Base-by-base conservation (phyloP, 805 yeast genomes). In the Suhomyces sp. region DNA sequence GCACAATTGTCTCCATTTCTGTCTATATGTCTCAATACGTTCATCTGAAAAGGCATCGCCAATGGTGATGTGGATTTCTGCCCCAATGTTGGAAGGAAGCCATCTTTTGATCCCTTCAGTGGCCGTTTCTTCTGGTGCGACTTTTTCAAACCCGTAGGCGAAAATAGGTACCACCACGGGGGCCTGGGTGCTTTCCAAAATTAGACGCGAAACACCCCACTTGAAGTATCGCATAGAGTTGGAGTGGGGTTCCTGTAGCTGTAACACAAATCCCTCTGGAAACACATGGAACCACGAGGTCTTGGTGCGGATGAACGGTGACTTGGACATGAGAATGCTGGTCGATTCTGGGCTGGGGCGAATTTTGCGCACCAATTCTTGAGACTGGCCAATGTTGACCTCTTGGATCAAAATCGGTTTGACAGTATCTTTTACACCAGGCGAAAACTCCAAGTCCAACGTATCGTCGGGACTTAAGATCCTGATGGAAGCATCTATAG, bases 231-330 rank as follows among this genome's bases (percentile, higher is more conserved):
- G 76, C 94, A 94, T 89, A 3, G 97, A 90, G 58, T 89, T 87
- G 47, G 80, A 76, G 64, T 82, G 84, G 0, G 97, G 97, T 33
- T 86, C 84, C 54, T 84, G 79, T 46, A 89, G 66, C 66, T 94
- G 99, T 49, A 93, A 80, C 4, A 93, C 98, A 65, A 86, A 89
- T 0, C 96, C 97, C 67, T 93, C 99, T 0, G 99, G 99, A 68
- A 89, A 93, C 3, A 91, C 83, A 65, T 93, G 98, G 53, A 94
- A 82, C 98, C 98, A 93, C 0, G 89, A 83, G 0, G 94, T 86
- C 53, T 80, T 82, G 13, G 77, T 68, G 51, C 92, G 72, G 24
- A 81, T 71, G 31, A 87, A 74, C 2, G 93, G 93, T 1, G 76
- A 61, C 31, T 58, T 59, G 27, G 57, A 48, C 57, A 58, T 57